Conservation (phyloP, 139 green algal genomes). For the Coccomyxa sp. region DNA sequence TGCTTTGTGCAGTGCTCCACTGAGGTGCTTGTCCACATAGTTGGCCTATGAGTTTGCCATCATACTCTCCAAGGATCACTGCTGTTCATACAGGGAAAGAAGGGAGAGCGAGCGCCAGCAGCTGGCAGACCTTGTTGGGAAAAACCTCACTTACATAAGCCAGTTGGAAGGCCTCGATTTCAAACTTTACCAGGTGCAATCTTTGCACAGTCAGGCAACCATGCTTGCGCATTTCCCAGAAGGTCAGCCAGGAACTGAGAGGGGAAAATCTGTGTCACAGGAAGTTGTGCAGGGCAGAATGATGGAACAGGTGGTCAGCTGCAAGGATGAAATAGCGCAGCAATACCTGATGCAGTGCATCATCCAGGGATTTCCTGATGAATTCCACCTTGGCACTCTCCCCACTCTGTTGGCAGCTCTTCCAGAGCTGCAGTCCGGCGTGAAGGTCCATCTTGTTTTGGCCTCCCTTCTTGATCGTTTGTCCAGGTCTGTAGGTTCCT, state of each 20-base stretch:
- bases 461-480: constrained; percentile 75
- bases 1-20: not conserved
- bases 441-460: constrained; percentile 68
- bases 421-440: constrained; percentile 79
- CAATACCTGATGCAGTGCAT: constrained; percentile 97
- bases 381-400: constrained; percentile 93
- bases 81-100: constrained; percentile 23
- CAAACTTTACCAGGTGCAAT: constrained; percentile 68
- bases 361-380: constrained; percentile 85
- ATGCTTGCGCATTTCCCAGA: too few species aligned
- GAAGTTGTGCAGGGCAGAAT: constrained; percentile 12
- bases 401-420: constrained; percentile 75
- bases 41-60: too few species aligned
- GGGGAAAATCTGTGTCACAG: not conserved
- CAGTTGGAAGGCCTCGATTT: constrained; percentile 93
- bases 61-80: not conserved
- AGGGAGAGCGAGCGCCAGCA: constrained; percentile 86
- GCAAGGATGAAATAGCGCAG: constrained; percentile 97
- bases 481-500: constrained; percentile 37
- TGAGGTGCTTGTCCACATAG: too few species aligned
- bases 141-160: constrained; percentile 93
- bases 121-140: constrained; percentile 93
- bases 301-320: constrained; percentile 84
- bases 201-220: not conserved
- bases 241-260: too few species aligned